These are phyloP conservation scores for Aspergillus haitiensis DNA, from an alignment of 495 filamentous ascomycete species.

Conservation along the genomic window DNA sequence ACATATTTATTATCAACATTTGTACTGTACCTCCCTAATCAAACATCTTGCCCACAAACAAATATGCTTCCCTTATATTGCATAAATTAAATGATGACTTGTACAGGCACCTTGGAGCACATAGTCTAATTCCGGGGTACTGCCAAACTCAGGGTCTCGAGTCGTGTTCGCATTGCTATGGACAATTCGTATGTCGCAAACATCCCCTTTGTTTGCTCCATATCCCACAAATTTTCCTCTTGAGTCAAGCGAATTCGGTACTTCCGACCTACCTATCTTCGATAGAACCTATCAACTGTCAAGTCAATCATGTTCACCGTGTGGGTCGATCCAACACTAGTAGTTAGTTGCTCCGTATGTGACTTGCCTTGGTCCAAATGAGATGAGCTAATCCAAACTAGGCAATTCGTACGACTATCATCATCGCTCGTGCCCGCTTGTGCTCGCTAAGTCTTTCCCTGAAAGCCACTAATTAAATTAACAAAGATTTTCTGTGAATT, in stretches of 20 bases:
- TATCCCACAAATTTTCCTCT: neutral
- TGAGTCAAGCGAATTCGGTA: neutral
- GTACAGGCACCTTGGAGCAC: neutral
- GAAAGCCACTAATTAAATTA: too few relatives aligned
- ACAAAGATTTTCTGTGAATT: neutral
- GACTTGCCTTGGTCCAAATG: too few relatives aligned
- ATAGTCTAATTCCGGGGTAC: neutral
- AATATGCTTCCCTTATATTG: neutral
- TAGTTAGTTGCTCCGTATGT: too few relatives aligned
- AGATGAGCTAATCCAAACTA: too few relatives aligned
- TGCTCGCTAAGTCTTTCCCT: too few relatives aligned
- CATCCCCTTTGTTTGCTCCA: neutral
- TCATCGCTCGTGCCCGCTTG: too few relatives aligned
- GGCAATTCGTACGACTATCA: too few relatives aligned
- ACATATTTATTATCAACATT: too few relatives aligned
- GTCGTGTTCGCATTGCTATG: neutral
- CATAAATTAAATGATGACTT: neutral
- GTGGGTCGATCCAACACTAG: too few relatives aligned
- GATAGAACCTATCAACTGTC: too few relatives aligned
- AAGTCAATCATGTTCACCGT: too few relatives aligned
- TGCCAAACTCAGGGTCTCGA: neutral
- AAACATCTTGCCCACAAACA: slow-evolving; percentile 3
- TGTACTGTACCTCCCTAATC: neutral
- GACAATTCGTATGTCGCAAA: neutral
- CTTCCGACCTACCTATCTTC: too few relatives aligned